phyloP scores from a whole-genome alignment of 1,284 basidiomycete genomes.

The Polyporus tsugae region DNA sequence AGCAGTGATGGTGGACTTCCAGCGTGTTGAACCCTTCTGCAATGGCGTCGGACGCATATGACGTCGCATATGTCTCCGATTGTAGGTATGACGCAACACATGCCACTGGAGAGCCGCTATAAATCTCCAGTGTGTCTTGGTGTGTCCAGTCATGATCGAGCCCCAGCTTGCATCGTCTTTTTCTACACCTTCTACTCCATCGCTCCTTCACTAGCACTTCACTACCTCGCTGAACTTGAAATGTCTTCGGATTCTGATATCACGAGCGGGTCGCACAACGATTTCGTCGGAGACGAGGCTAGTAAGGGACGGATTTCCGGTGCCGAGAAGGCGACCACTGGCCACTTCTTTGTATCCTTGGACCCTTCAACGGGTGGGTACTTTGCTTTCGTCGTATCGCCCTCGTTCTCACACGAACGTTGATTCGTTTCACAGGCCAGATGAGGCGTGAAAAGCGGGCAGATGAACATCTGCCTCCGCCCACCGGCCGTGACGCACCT shows the following conservation, averaged over 20 bases:
- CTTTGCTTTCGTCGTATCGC: slow-evolving; percentile 27
- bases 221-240: slow-evolving; percentile 41
- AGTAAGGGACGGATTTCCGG: slow-evolving; percentile 39
- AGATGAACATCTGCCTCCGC: slow-evolving; percentile 40
- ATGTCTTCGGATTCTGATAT: slow-evolving; percentile 37
- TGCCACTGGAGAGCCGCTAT: slow-evolving; percentile 23
- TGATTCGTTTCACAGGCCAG: slow-evolving; percentile 21
- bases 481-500: slow-evolving; percentile 39
- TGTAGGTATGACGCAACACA: slow-evolving; percentile 27
- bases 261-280: slow-evolving; percentile 38
- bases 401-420: slow-evolving; percentile 21
- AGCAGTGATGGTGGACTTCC: too few species aligned
- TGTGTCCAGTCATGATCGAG: background rate
- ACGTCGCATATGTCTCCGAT: background rate
- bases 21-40: background rate
- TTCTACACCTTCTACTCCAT: background rate
- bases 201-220: background rate
- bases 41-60: slow-evolving; percentile 3
- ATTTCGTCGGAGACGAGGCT: slow-evolving; percentile 41
- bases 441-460: slow-evolving; percentile 22
- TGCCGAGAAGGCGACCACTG: slow-evolving; percentile 40
- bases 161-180: background rate
- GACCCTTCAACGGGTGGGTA: background rate
- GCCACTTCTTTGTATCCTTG: slow-evolving; percentile 38
- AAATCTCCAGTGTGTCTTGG: background rate